Conservation (phyloP, 2,329 filamentous ascomycete species). For the Aspergillus persii region DNA sequence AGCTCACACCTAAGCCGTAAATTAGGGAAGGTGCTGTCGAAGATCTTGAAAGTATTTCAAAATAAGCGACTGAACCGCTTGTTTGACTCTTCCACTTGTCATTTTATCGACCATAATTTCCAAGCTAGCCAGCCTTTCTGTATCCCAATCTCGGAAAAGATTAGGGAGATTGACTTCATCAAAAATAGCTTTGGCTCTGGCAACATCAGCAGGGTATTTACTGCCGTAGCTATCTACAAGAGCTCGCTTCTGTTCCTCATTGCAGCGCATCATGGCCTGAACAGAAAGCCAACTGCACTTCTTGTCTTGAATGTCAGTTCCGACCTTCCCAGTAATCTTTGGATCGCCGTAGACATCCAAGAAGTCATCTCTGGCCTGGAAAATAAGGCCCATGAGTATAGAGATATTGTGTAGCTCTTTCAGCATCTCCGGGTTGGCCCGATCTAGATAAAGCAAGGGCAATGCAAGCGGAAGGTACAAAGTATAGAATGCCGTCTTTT, state of each 20-base stretch:
- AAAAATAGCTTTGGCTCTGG: too few relatives aligned
- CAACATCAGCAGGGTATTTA: too few relatives aligned
- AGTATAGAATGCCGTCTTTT: conserved; percentile 98
- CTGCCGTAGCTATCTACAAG: too few relatives aligned
- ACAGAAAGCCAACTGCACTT: conserved; percentile 80
- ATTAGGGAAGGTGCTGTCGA: too few relatives aligned
- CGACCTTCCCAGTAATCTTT: conserved; percentile 91
- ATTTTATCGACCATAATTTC: too few relatives aligned
- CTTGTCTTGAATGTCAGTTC: conserved; percentile 98
- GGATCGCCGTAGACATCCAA: conserved; percentile 95
- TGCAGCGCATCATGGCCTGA: not conserved
- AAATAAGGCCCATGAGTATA: conserved; percentile 95
- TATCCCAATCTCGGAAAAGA: too few relatives aligned
- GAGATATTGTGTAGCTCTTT: conserved; percentile 84
- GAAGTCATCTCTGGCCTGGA: conserved; percentile 98
- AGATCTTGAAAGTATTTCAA: too few relatives aligned
- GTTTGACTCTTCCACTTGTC: too few relatives aligned
- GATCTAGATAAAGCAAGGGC: conserved; percentile 76
- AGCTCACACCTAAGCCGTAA: too few relatives aligned
- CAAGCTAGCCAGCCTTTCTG: too few relatives aligned
- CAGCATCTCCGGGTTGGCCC: conserved; percentile 82
- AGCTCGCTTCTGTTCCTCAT: not conserved
- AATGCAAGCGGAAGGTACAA: conserved; percentile 96
- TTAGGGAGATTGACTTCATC: too few relatives aligned
- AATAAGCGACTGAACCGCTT: too few relatives aligned